Evolutionary conservation across 192 early-diverging fungal species (phyloP), one percentile per base, ranked within the genome.

Genomic region (Coemansia asiatica): DNA sequence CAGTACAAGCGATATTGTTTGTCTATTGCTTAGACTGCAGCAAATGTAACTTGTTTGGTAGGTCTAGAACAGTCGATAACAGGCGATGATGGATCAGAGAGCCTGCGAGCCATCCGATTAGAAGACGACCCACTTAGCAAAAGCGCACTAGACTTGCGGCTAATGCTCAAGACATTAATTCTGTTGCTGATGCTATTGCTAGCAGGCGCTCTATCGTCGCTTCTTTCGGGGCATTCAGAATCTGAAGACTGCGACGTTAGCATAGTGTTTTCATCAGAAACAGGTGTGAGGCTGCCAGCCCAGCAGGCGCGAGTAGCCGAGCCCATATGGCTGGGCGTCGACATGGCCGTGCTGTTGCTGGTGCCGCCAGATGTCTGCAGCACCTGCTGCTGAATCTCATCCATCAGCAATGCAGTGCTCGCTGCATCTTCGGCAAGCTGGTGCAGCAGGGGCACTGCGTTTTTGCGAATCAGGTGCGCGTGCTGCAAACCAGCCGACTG

Each of bases 21-120:
- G 13, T 15, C 31, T 60, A 44, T 19, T 28, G 47, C 48, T 47
- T 56, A 60, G 53, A 36, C 31, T 0, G 59, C 69, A 22, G 77
- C 69, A 71, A 80, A 80, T 9, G 68, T 66, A 58, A 80, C 77
- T n/a, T 80, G 77, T 59, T 80, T 80, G 9, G 66, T 25, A 5
- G 72, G 72, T 48, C 56, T 53, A 35, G 64, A 19, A 15, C 22
- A 51, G 8, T 56, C 57, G 9, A 57, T 29, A 35, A 28, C 31
- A n/a, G 31, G 15, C 29, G 56, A 22, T 31, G 29, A 10, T 2
- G 31, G 31, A 5, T 29, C 56, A 18, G 50, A 53, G 35, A 54
- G 38, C 33, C 9, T 22, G 6, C 50, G 59, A 2, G 51, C 16
- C 15, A 55, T 22, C 13, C 53, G 3, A 31, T 29, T 47, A 33